Evolutionary conservation across 1,139 yeast genomes (phyloP), one percentile per base, ranked within the genome.

Genomic region (Suhomyces kunorum): DNA sequence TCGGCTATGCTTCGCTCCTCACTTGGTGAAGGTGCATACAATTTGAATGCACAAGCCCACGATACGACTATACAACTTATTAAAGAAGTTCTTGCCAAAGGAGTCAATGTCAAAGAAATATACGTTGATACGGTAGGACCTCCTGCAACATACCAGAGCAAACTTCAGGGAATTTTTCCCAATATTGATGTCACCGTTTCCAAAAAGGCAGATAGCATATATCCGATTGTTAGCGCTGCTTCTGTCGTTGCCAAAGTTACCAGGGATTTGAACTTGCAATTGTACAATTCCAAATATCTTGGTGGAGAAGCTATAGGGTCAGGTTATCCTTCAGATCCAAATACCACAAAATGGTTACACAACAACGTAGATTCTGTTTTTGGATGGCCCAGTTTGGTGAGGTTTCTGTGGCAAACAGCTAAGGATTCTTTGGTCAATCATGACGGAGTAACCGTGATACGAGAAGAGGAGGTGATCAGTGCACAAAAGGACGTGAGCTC

Each of bases 41-140:
- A 92, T 56, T 69, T 94, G 55, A 94, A 92, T 59, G 95, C 86
- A 51, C 98, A 92, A 60, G 98, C 98, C 0, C 98, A 92, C 55
- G 96, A 89, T 54, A 81, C 95, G 1, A 92, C 99, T 0, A 90
- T 90, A 56, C 78, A 70, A 12, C 66, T 94, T 45, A 87, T 94
- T 29, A 77, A 76, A 46, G 62, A 59, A 16, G 82, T 87, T 0
- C 39, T 87, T 4, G 76, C 74, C 19, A 64, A 67, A 31, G 86
- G 88, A 0, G 82, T 87, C 14, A 78, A 80, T 32, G 60, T 92
- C 2, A 71, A 68, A 16, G 87, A 86, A 54, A 76, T 90, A 0
- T 94, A 75, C 59, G 92, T 94, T 6, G 99, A 94, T 57, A 94
- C 99, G 0, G 98, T 94, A 25, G 98, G 99, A 0, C 97, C 98